Base-by-base conservation (phyloP, 2,329 filamentous ascomycete genomes). In the Fusarium sp. region DNA sequence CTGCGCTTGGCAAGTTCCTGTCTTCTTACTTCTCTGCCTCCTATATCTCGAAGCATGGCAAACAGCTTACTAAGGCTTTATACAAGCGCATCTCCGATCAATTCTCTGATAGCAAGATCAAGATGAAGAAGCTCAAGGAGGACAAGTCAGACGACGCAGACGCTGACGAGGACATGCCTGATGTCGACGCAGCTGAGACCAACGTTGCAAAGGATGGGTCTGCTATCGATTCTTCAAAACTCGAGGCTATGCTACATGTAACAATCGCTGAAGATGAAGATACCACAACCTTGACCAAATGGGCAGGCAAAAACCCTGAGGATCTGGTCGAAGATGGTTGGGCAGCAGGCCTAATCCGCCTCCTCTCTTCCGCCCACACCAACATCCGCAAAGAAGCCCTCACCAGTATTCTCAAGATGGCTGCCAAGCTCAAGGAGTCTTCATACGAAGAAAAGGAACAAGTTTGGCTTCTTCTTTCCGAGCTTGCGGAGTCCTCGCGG, bases 361-460 rank as follows among this genome's bases (percentile, higher is more conserved):
- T 95, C 73, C 85, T 98, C 13, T 91, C 89, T 57, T 97, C 94
- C 0, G 82, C 89, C 48, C 89, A 96, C 74, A 83, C 85, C 38
- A 91, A 92, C 77, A 91, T 97, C 70, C 88, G 94, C 52, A 89
- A 91, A 65, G 94, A 98, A 81, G 92, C 94, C 8, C 82, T 92
- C 20, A 88, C 85, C 41, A 91, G 89, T 72, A 84, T 94, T 44
- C 84, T 88, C 53, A 92, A 92, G 77, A 86, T 91, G 78, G 86
- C 88, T 2, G 80, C 82, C 32, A 89, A 87, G 75, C 81, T 91
- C 51, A 86, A 90, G 77, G 88, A 88, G 55, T 94, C 92, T 0
- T 86, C 87, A 2, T 90, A 94, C 73, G 86, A 90, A 47, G 93
- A 97, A 75, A 91, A 90, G 75, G 89, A 93, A 40, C 91, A 94